Evolutionary conservation across 305 asterid genomes (phyloP), one percentile per base, ranked within the genome.

Genomic region (Fraxinus albicans): DNA sequence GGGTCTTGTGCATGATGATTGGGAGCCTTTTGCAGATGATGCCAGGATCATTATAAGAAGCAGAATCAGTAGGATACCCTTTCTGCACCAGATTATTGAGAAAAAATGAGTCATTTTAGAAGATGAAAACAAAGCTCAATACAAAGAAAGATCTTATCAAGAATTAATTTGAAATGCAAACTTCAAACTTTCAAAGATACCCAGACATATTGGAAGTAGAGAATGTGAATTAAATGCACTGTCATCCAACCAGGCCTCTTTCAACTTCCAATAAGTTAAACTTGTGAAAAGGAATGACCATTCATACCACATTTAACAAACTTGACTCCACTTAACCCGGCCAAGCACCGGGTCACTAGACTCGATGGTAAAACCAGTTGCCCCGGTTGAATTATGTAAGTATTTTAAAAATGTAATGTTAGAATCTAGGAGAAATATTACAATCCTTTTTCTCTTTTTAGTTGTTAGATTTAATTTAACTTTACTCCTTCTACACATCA

Each of bases 31-130:
- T 93, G 58, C 91, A 85, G 89, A 93, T 91, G 85, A 84, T 80
- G 87, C 94, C 92, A 65, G 98, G 99, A 89, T 96, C 99, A 84
- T 81, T 90, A 87, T 96, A 96, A 4, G 98, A 91, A 84, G 97
- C 94, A 83, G 97, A 90, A 87, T 92, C 97, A 75, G 90, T 84
- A 50, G 98, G 98, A 86, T 88, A 93, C 82, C 99, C 99, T 91
- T 90, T 92, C 95, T 91, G 93, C 87, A 88, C 53, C 60, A 84
- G 75, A 55, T 73, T 65, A 67, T 53, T 47, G 55, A 55, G 70
- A 73, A 15, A 50, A 50, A 55, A 42, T 2, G 47, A 38, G n/a
- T 63, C 80, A 44, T 50, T 73, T 15, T 63, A 76, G 77, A 29
- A 80, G 73, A 82, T 42, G 40, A 50, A 15, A 50, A 50, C 21